Evolutionary conservation across 2,329 filamentous ascomycete species (phyloP).

Genomic region (Coniella vitis): DNA sequence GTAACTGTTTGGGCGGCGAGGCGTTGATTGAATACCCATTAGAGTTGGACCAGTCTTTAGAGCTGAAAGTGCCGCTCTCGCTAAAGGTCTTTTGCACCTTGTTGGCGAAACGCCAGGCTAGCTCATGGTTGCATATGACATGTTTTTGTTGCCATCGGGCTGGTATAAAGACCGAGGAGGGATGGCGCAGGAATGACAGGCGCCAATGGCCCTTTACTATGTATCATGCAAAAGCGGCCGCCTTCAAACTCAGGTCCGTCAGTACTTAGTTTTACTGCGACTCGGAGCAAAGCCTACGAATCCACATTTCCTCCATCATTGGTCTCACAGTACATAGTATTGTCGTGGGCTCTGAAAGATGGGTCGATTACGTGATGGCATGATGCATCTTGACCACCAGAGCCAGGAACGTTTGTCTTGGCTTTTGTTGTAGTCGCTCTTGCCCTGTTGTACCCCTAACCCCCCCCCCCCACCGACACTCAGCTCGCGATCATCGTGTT

Average conservation of each 20-base stretch:
- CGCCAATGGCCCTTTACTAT: too few species aligned
- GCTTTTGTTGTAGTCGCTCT: background rate
- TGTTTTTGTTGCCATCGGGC: too few species aligned
- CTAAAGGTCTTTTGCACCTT: background rate
- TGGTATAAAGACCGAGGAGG: too few species aligned
- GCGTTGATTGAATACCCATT: slow-evolving; percentile 16
- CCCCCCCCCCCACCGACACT: too few species aligned
- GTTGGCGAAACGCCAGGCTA: background rate
- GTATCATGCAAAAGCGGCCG: too few species aligned
- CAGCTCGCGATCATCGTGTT: background rate
- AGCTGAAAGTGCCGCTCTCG: background rate
- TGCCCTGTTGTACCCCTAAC: too few species aligned
- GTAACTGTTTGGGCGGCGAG: slow-evolving; percentile 3
- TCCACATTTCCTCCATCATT: too few species aligned
- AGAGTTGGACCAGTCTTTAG: slow-evolving; percentile 4
- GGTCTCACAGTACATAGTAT: background rate
- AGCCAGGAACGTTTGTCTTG: background rate
- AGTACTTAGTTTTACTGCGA: too few species aligned
- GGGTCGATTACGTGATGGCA: slow-evolving; percentile 15
- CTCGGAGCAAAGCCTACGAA: too few species aligned
- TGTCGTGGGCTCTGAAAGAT: background rate
- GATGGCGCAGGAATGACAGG: too few species aligned
- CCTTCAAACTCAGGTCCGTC: too few species aligned
- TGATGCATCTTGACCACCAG: background rate
- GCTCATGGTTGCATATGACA: background rate